These are phyloP conservation scores for Chlorella ohadii DNA, from an alignment of 139 green algal genomes.

Conservation along the genomic window DNA sequence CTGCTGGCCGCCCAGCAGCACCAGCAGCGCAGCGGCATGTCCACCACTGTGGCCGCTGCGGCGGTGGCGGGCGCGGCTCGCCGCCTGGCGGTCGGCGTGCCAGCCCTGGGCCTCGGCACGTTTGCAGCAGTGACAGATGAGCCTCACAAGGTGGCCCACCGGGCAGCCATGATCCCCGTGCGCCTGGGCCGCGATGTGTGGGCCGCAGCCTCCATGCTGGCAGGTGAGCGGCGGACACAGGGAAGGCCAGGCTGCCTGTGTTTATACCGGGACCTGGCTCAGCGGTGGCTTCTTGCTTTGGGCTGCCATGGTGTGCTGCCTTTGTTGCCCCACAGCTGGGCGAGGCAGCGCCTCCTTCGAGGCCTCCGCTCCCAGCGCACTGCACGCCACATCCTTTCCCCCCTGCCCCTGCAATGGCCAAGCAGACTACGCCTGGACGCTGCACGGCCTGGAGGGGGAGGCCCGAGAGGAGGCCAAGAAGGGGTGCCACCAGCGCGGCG, in stretches of 20 bases:
- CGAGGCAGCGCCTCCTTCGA: no score
- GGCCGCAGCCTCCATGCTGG: slow-evolving; percentile 28
- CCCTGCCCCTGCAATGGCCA: background rate
- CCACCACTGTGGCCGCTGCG: background rate
- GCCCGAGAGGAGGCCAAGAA: slow-evolving; percentile 36
- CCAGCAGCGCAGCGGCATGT: background rate
- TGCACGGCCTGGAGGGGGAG: slow-evolving; percentile 51
- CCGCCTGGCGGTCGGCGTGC: background rate
- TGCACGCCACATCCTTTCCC: no score
- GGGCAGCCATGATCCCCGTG: slow-evolving; percentile 30
- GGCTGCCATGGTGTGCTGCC: no score
- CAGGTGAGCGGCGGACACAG: slow-evolving; percentile 21
- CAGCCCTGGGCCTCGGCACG: slow-evolving; percentile 5
- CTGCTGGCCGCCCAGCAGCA: background rate
- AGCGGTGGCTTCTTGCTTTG: no score
- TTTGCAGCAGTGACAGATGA: slow-evolving; percentile 23
- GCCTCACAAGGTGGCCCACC: slow-evolving; percentile 20
- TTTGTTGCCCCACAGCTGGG: no score
- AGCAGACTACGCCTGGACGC: slow-evolving; percentile 70
- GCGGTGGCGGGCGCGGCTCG: background rate
- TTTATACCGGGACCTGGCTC: no score
- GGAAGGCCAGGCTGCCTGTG: no score
- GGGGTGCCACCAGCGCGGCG: slow-evolving; percentile 67
- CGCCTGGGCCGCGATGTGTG: slow-evolving; percentile 40
- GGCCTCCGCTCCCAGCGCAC: no score